Percentiles rank a stretch among this genome's conserved stretches.
Evolutionary conservation across 164 flowering plant species (phyloP).

Genomic region (Vitis rupestris): DNA sequence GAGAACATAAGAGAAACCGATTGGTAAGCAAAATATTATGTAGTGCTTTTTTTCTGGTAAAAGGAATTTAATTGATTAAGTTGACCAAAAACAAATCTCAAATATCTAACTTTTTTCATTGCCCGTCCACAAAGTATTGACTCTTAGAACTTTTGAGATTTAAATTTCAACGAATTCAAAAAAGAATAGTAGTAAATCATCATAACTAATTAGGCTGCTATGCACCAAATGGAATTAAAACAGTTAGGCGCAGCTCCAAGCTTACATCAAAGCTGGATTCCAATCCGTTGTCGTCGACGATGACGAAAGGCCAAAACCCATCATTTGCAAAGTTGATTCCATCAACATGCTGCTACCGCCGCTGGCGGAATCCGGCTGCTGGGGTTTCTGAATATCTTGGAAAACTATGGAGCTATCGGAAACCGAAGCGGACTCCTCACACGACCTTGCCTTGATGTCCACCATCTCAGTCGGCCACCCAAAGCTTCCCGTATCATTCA

Average conservation of each 20-base stretch:
- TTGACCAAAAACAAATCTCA: constrained; percentile 5
- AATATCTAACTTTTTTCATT: too few relatives aligned
- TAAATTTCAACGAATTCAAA: neutral
- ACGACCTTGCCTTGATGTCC: constrained; percentile 37
- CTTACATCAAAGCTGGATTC: constrained; percentile 64
- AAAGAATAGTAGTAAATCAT: too few relatives aligned
- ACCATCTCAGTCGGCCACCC: constrained; percentile 36
- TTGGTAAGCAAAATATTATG: too few relatives aligned
- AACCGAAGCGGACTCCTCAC: constrained; percentile 32
- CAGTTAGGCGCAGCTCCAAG: neutral
- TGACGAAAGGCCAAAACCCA: constrained; percentile 47
- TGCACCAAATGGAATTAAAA: neutral
- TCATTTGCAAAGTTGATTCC: constrained; percentile 50
- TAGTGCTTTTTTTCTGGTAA: too few relatives aligned
- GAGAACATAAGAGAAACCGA: too few relatives aligned
- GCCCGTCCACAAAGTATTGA: too few relatives aligned
- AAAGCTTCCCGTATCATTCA: constrained; percentile 30
- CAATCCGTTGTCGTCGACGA: constrained; percentile 40
- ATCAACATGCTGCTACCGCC: constrained; percentile 24
- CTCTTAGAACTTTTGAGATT: neutral
- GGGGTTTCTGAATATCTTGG: constrained; percentile 31
- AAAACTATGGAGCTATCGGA: constrained; percentile 32
- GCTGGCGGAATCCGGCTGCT: constrained; percentile 29
- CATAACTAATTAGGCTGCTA: too few relatives aligned
- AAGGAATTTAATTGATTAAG: neutral